Conservation (phyloP, 1,284 basidiomycete genomes). For the Malassezia psittaci region DNA sequence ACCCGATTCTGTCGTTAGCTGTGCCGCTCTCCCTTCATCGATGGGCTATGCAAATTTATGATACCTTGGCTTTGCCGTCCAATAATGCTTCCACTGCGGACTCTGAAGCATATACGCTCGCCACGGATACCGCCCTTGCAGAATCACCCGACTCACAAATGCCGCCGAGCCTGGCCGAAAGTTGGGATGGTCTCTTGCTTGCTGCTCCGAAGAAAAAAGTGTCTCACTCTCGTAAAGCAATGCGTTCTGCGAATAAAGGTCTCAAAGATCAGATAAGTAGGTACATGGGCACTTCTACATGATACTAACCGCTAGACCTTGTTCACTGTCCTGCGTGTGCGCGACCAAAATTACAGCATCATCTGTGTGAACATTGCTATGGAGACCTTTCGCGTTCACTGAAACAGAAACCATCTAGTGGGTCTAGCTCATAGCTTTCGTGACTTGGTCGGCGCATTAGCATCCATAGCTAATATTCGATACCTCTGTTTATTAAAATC, state of each 20-base stretch:
- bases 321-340: conserved; percentile 88
- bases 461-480: too few species aligned
- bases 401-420: conserved; percentile 10
- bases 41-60: neutral
- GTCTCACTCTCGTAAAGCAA: conserved; percentile 85
- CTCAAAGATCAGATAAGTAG: conserved; percentile 83
- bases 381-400: conserved; percentile 62
- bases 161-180: neutral
- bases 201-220: conserved; percentile 92
- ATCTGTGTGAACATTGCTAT: conserved; percentile 77
- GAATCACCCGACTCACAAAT: neutral
- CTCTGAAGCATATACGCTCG: neutral
- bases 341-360: conserved; percentile 72
- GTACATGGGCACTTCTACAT: neutral
- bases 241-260: conserved; percentile 88
- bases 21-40: neutral
- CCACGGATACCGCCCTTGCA: neutral
- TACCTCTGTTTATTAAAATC: too few species aligned
- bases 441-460: too few species aligned
- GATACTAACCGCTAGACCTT: conserved; percentile 57
- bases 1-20: neutral
- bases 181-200: conserved; percentile 70
- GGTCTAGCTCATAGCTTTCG: too few species aligned
- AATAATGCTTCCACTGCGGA: neutral
- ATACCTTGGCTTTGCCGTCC: neutral